These are phyloP conservation scores for Phoma sp. DNA, from an alignment of 2,329 filamentous ascomycete genomes.

Conservation along the genomic window DNA sequence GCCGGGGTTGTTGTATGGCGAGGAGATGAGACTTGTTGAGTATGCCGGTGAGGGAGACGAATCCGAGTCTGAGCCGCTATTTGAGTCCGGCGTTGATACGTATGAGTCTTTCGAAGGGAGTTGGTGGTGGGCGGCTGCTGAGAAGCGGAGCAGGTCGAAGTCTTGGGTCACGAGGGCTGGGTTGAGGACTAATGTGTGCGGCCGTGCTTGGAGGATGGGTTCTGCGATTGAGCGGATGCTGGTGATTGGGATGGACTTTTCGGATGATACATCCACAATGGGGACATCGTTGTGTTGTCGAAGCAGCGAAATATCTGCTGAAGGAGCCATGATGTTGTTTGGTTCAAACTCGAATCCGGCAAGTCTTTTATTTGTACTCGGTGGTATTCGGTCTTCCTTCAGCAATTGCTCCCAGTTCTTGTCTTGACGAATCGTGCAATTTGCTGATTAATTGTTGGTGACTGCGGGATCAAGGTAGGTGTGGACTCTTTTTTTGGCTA, in stretches of 20 bases:
- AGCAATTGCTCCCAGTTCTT: background rate
- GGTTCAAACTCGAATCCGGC: background rate
- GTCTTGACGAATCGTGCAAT: background rate
- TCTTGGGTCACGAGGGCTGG: conserved; percentile 38
- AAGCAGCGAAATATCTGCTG: background rate
- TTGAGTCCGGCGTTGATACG: background rate
- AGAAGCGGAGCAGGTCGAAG: conserved; percentile 44
- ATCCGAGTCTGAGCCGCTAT: background rate
- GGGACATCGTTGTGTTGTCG: background rate
- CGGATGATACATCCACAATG: background rate
- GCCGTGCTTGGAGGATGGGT: background rate
- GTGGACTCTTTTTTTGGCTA: background rate
- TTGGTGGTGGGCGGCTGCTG: conserved; percentile 42
- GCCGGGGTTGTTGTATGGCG: conserved; percentile 74
- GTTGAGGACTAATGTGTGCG: conserved; percentile 25
- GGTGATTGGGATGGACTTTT: background rate
- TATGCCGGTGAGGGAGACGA: background rate
- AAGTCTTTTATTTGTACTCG: background rate
- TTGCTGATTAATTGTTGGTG: too few relatives aligned
- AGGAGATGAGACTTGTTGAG: conserved; percentile 65
- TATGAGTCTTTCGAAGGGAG: conserved; percentile 10
- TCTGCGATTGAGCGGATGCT: background rate
- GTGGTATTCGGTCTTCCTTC: background rate
- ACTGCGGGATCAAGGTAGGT: too few relatives aligned
- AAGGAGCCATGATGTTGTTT: conserved; percentile 2